These are phyloP conservation scores for Paracoccidioides brasiliensis DNA, from an alignment of 2,329 filamentous ascomycete species.

Conservation along the genomic window DNA sequence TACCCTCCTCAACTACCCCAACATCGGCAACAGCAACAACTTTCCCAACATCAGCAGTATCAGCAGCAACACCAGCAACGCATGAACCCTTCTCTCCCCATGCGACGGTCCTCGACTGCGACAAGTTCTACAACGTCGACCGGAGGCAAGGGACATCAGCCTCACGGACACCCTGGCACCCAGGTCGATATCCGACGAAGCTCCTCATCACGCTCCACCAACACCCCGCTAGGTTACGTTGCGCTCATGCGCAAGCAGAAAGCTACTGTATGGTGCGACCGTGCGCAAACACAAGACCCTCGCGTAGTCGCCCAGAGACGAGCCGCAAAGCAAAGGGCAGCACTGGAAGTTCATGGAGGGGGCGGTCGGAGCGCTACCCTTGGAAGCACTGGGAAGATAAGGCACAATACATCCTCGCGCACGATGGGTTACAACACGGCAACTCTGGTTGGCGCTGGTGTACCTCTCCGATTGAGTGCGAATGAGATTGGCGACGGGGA, in stretches of 20 bases:
- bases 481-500: conserved; percentile 84
- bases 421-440: conserved; percentile 67
- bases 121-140: conserved; percentile 31
- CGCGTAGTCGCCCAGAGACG: conserved; percentile 69
- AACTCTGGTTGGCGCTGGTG: conserved; percentile 62
- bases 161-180: conserved; percentile 15
- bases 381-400: conserved; percentile 62
- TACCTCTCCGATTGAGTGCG: conserved; percentile 85
- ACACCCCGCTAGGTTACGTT: conserved; percentile 65
- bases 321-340: conserved; percentile 74
- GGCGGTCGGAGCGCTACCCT: conserved; percentile 49
- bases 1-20: conserved; percentile 7
- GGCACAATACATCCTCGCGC: conserved; percentile 75
- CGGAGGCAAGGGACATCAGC: conserved; percentile 17
- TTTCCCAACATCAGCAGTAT: conserved; percentile 2
- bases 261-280: conserved; percentile 96
- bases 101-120: conserved; percentile 27
- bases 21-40: conserved; percentile 2
- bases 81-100: conserved; percentile 5
- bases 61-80: conserved; percentile 1
- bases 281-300: conserved; percentile 83
- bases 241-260: conserved; percentile 94
- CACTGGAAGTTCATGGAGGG: conserved; percentile 62
- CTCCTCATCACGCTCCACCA: conserved; percentile 63
- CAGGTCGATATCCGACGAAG: conserved; percentile 49